Base-by-base conservation (phyloP, 306 rosid genomes). In the Prunus armeniaca region DNA sequence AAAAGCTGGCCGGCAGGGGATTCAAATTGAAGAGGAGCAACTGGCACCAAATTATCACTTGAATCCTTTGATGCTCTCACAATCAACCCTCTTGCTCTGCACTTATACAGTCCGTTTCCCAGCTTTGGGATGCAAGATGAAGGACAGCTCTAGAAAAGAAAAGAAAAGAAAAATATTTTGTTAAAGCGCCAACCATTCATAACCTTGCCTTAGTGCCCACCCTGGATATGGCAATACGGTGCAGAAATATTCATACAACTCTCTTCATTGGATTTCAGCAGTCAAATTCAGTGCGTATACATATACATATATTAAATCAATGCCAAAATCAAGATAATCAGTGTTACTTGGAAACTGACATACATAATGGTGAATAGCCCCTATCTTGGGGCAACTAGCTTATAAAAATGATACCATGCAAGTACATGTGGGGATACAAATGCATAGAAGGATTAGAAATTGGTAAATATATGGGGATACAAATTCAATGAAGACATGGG, bases 1-100 rank as follows among this genome's bases (percentile, higher is more conserved):
- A 95, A 87, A 83, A 95, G 84, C 86, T 90, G 99, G 62, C 99
- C 97, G 28, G 89, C 83, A 0, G 99, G 97, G 74, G 99, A 88
- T 76, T 92, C 92, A 56, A 85, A 83, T 66, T 80, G 88, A 68
- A 92, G 92, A 72, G 97, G 99, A 79, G 97, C 87, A 84, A 86
- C 72, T 57, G 88, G 91, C 78, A 56, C 84, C 67, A 76, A 79
- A 77, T 85, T 71, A 81, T 84, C 93, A 56, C 83, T 86, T 78
- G 98, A 81, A 82, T 82, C 84, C 65, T 88, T 80, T 0, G 90
- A 90, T 60, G 97, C 99, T 88, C 86, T 88, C 34, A 81, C 79
- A 67, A 77, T 74, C 70, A 91, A 78, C 51, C 89, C 86, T 83
- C 91, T 95, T 22, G 86, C 79, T 78, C 87, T 88, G 62, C 77